These are phyloP conservation scores for Colletotrichum spaethianum DNA, from an alignment of 2,329 filamentous ascomycete species.

Conservation along the genomic window DNA sequence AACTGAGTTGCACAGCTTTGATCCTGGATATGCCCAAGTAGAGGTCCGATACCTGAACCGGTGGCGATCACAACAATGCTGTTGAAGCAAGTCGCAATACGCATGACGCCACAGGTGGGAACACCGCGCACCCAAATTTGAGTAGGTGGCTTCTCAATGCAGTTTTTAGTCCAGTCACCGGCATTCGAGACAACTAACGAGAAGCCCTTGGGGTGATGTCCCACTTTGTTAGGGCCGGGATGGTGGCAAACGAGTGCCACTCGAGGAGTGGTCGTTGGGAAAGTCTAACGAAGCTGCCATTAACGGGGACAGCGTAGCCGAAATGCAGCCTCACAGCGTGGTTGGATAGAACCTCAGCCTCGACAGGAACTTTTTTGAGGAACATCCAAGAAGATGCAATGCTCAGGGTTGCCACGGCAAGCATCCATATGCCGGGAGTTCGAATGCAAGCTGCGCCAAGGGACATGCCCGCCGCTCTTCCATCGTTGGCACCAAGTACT, in stretches of 20 bases:
- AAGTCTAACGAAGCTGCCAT: slow-evolving; percentile 64
- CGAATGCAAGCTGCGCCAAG: slow-evolving; percentile 56
- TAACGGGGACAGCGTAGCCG: slow-evolving; percentile 69
- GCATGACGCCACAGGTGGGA: slow-evolving; percentile 77
- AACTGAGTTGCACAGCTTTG: slow-evolving; percentile 68
- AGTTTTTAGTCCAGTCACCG: slow-evolving; percentile 80
- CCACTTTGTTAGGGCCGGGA: slow-evolving; percentile 65
- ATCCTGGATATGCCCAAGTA: slow-evolving; percentile 71
- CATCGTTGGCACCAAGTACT: slow-evolving; percentile 64
- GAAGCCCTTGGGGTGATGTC: slow-evolving; percentile 62
- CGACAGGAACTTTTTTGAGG: slow-evolving; percentile 77
- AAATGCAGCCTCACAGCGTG: slow-evolving; percentile 83
- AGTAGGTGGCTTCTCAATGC: slow-evolving; percentile 73
- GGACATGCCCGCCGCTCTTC: slow-evolving; percentile 52
- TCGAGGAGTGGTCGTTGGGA: slow-evolving; percentile 75
- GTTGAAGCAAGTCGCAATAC: slow-evolving; percentile 76
- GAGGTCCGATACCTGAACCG: slow-evolving; percentile 80
- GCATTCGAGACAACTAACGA: slow-evolving; percentile 80
- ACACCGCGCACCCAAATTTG: slow-evolving; percentile 78
- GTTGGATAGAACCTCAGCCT: slow-evolving; percentile 76
- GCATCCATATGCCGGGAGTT: slow-evolving; percentile 74
- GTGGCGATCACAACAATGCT: slow-evolving; percentile 78
- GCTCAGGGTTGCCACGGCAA: slow-evolving; percentile 74
- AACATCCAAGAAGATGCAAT: slow-evolving; percentile 81
- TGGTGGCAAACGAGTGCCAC: slow-evolving; percentile 84